Evolutionary conservation across 164 flowering plant species (phyloP).

Genomic region (Liriodendron chinense): DNA sequence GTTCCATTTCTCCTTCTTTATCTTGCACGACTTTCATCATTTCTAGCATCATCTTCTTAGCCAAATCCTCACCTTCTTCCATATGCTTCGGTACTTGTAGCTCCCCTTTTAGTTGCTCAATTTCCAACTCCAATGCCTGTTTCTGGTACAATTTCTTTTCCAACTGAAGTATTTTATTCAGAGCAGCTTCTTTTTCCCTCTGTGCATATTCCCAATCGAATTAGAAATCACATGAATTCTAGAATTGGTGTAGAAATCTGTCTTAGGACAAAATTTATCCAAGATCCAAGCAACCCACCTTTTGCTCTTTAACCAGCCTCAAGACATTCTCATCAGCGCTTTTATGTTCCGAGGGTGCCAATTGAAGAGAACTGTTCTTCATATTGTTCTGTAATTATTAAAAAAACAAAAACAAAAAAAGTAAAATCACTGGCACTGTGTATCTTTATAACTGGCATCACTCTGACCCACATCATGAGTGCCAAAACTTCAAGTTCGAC

Average conservation of each 20-base stretch:
- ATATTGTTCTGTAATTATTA: conserved; percentile 40
- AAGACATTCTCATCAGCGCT: conserved; percentile 60
- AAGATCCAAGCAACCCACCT: conserved; percentile 36
- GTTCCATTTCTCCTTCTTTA: conserved; percentile 50
- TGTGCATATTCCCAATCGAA: conserved; percentile 21
- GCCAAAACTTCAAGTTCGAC: too few species aligned
- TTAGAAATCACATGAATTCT: background rate
- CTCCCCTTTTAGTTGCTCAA: conserved; percentile 61
- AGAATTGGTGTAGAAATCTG: background rate
- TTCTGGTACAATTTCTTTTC: conserved; percentile 60
- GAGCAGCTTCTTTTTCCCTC: conserved; percentile 59
- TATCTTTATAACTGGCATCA: too few species aligned
- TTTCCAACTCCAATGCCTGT: conserved; percentile 72
- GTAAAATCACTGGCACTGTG: background rate
- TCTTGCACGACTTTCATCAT: conserved; percentile 38
- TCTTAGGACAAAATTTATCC: background rate
- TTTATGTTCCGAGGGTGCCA: conserved; percentile 59
- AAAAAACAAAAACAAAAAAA: conserved; percentile 2
- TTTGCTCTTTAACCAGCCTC: conserved; percentile 60
- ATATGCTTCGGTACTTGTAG: conserved; percentile 59
- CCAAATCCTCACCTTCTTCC: conserved; percentile 45
- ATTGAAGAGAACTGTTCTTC: conserved; percentile 28
- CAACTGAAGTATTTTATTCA: conserved; percentile 40
- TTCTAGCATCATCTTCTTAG: conserved; percentile 33
- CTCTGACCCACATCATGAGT: too few species aligned